Evolutionary conservation across 2,329 filamentous ascomycete genomes (phyloP).

Genomic region (Tympanopsis confertula): DNA sequence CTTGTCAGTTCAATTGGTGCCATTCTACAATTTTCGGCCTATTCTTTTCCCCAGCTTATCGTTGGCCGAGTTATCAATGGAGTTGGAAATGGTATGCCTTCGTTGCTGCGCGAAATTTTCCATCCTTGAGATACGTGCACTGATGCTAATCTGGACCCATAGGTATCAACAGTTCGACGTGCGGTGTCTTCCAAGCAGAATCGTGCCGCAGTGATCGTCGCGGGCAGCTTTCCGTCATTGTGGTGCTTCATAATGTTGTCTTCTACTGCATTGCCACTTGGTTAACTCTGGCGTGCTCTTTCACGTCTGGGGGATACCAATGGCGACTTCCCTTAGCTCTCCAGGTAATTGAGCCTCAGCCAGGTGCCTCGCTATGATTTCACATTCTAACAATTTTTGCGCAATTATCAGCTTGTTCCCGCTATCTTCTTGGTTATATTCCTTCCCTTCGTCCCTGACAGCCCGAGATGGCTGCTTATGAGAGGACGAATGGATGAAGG

Average conservation of each 20-base stretch:
- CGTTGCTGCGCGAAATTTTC: no score
- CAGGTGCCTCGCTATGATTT: no score
- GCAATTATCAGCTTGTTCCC: neutral
- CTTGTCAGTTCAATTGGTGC: constrained; percentile 8
- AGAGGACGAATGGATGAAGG: constrained; percentile 20
- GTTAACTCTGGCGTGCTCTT: constrained; percentile 25
- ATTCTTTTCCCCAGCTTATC: constrained; percentile 26
- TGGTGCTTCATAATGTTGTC: constrained; percentile 17
- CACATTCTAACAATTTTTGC: constrained; percentile 1
- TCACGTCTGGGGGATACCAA: constrained; percentile 4
- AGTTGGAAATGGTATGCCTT: constrained; percentile 25
- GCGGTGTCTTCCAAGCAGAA: constrained; percentile 25
- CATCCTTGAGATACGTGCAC: no score
- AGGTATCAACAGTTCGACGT: constrained; percentile 25
- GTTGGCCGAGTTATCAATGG: constrained; percentile 31
- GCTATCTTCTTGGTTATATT: constrained; percentile 1
- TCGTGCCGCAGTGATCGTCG: constrained; percentile 16
- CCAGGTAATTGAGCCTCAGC: no score
- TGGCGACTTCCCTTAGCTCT: constrained; percentile 3
- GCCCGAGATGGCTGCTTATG: constrained; percentile 14
- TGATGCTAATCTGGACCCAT: no score
- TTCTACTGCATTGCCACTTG: constrained; percentile 22
- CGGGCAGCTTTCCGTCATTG: constrained; percentile 18
- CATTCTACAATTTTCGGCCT: constrained; percentile 16
- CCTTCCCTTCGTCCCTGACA: neutral